Conservation (phyloP, 2,329 filamentous ascomycete species). For the Tolypocladium inflatum region DNA sequence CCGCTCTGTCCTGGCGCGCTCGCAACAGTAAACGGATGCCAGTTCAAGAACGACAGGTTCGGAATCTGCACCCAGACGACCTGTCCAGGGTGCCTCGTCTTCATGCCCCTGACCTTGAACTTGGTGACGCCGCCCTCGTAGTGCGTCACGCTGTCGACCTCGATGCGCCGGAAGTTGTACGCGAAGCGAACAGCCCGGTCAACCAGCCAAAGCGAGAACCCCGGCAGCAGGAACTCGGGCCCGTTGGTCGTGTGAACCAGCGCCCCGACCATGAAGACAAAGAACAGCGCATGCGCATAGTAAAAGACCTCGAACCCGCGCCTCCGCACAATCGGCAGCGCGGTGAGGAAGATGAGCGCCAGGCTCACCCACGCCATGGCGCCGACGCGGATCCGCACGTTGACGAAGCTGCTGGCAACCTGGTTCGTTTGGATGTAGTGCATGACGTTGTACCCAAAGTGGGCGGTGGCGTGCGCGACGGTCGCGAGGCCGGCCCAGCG, state of each 20-base stretch:
- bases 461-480: conserved; percentile 11
- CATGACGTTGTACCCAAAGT: conserved; percentile 10
- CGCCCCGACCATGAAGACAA: conserved; percentile 12
- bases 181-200: conserved; percentile 11
- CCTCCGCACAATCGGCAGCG: conserved; percentile 9
- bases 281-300: conserved; percentile 13
- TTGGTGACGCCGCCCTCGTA: conserved; percentile 12
- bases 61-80: conserved; percentile 14
- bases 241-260: conserved; percentile 12
- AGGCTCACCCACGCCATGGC: conserved; percentile 11
- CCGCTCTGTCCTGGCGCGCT: conserved; percentile 3
- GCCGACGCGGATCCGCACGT: conserved; percentile 9
- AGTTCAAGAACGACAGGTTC: conserved; percentile 11
- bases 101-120: conserved; percentile 9
- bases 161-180: conserved; percentile 8
- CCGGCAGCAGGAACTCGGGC: conserved; percentile 13
- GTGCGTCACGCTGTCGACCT: conserved; percentile 5
- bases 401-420: conserved; percentile 6
- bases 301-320: conserved; percentile 13
- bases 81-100: conserved; percentile 8
- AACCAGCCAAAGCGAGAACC: conserved; percentile 11
- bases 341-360: conserved; percentile 10
- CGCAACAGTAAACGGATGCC: conserved; percentile 16
- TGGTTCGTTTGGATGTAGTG: conserved; percentile 12
- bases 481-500: conserved; percentile 12